These are phyloP conservation scores for Rhizophagus sp. DNA, from an alignment of 192 early-diverging fungal genomes.

Conservation along the genomic window DNA sequence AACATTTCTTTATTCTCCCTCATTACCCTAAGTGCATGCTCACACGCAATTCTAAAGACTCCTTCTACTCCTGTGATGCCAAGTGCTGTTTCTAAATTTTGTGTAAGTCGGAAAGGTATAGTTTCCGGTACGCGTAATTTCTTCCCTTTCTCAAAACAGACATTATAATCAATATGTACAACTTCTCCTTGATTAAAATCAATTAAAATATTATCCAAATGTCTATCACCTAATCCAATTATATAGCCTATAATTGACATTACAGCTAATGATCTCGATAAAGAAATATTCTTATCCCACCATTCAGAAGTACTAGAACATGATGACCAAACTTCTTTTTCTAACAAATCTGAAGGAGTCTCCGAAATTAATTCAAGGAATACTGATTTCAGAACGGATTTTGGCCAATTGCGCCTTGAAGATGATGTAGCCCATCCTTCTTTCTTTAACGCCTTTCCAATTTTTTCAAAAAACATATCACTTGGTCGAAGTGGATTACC, in stretches of 20 bases:
- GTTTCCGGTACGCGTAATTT: conserved; percentile 83
- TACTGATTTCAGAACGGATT: conserved; percentile 53
- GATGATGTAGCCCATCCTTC: conserved; percentile 52
- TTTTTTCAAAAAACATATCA: conserved; percentile 81
- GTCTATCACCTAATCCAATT: conserved; percentile 92
- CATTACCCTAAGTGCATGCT: conserved; percentile 78
- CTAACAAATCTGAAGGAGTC: conserved; percentile 66
- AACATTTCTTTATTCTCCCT: conserved; percentile 78
- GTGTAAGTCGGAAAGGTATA: conserved; percentile 90
- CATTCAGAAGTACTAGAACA: conserved; percentile 68
- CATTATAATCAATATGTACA: conserved; percentile 95
- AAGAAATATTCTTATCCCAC: conserved; percentile 70
- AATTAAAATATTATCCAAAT: conserved; percentile 90
- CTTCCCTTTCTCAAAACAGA: conserved; percentile 95
- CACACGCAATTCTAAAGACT: conserved; percentile 74
- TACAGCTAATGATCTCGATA: conserved; percentile 80
- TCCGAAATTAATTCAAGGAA: conserved; percentile 63
- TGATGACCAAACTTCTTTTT: conserved; percentile 66
- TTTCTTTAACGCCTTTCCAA: conserved; percentile 57
- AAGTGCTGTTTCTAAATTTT: conserved; percentile 87
- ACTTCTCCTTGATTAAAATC: conserved; percentile 80
- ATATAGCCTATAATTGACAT: conserved; percentile 87
- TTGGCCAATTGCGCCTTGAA: conserved; percentile 72
- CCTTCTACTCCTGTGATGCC: conserved; percentile 82
- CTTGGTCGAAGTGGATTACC: conserved; percentile 45